These are phyloP conservation scores for Geosiphon pyriformis DNA, from an alignment of 192 early-diverging fungal species.

Conservation along the genomic window DNA sequence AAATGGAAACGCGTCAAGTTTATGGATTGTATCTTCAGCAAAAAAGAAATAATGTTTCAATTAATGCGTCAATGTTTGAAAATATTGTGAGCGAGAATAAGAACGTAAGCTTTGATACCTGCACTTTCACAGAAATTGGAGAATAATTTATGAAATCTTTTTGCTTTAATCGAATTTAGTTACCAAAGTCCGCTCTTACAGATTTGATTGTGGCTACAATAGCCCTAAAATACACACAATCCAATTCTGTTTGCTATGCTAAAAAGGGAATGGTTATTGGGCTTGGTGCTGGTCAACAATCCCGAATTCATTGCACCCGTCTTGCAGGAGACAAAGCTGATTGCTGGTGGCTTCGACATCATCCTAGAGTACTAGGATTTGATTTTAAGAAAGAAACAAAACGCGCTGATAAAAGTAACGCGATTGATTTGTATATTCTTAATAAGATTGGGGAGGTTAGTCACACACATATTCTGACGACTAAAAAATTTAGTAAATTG, in stretches of 20 bases:
- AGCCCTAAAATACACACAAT: slow-evolving; percentile 98
- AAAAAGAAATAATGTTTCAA: slow-evolving; percentile 82
- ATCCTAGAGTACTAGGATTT: slow-evolving; percentile 88
- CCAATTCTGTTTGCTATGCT: slow-evolving; percentile 98
- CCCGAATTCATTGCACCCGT: slow-evolving; percentile 96
- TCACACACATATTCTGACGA: slow-evolving; percentile 9
- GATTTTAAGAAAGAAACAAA: slow-evolving; percentile 83
- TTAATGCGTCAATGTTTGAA: slow-evolving; percentile 69
- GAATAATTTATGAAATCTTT: too few relatives aligned
- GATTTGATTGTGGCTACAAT: slow-evolving; percentile 97
- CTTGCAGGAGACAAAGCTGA: slow-evolving; percentile 99
- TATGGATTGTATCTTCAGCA: slow-evolving; percentile 91
- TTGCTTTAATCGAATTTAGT: too few relatives aligned
- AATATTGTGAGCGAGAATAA: slow-evolving; percentile 85
- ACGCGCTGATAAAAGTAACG: slow-evolving; percentile 94
- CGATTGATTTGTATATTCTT: slow-evolving; percentile 92
- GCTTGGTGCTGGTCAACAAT: slow-evolving; percentile 97
- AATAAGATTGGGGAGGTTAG: slow-evolving; percentile 74
- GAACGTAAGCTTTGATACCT: slow-evolving; percentile 37
- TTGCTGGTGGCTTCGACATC: slow-evolving; percentile 98
- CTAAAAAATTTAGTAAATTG: neutral
- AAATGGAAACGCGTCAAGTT: slow-evolving; percentile 87
- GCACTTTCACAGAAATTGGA: too few relatives aligned
- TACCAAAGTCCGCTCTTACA: slow-evolving; percentile 61
- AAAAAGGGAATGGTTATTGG: slow-evolving; percentile 97